Conservation (phyloP, 1,139 yeast genomes). For the Maudiozyma humilis region DNA sequence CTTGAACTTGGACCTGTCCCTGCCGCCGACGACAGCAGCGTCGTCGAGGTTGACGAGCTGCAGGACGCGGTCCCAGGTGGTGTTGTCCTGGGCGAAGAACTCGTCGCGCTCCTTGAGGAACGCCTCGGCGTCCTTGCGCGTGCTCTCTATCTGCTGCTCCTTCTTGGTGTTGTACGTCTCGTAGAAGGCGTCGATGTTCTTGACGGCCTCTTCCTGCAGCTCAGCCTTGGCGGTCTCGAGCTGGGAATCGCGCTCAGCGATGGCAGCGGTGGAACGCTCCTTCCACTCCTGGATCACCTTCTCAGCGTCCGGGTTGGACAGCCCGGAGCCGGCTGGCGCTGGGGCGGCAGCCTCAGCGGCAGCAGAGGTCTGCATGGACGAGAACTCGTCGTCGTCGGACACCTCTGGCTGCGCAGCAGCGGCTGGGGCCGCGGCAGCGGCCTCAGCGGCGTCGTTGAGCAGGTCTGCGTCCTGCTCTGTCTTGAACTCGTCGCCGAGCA, state of each 20-base stretch:
- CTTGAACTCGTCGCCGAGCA: constrained; percentile 69
- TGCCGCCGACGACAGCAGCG: constrained; percentile 37
- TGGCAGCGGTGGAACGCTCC: constrained; percentile 73
- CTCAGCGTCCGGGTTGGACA: constrained; percentile 37
- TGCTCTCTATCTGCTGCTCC: constrained; percentile 59
- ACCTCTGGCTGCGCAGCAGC: constrained; percentile 4
- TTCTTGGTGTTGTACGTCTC: constrained; percentile 85
- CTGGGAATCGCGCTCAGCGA: constrained; percentile 70
- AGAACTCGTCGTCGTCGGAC: constrained; percentile 31
- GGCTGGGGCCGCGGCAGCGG: constrained; percentile 9
- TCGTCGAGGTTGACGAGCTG: constrained; percentile 42
- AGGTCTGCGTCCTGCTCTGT: constrained; percentile 56
- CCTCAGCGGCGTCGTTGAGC: constrained; percentile 37
- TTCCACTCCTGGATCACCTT: constrained; percentile 70
- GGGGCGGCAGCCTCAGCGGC: background rate
- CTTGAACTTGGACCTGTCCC: constrained; percentile 67
- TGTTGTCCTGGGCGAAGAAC: constrained; percentile 54
- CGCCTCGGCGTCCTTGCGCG: constrained; percentile 59
- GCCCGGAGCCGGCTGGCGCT: background rate
- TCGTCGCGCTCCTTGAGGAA: constrained; percentile 72
- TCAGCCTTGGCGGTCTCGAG: constrained; percentile 60
- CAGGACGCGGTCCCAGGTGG: constrained; percentile 82
- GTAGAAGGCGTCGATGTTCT: constrained; percentile 86
- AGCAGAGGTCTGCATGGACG: constrained; percentile 26
- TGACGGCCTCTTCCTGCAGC: constrained; percentile 69